Evolutionary conservation across 176 grass and related monocot species (phyloP).

Genomic region (Cenchrus purpureus): DNA sequence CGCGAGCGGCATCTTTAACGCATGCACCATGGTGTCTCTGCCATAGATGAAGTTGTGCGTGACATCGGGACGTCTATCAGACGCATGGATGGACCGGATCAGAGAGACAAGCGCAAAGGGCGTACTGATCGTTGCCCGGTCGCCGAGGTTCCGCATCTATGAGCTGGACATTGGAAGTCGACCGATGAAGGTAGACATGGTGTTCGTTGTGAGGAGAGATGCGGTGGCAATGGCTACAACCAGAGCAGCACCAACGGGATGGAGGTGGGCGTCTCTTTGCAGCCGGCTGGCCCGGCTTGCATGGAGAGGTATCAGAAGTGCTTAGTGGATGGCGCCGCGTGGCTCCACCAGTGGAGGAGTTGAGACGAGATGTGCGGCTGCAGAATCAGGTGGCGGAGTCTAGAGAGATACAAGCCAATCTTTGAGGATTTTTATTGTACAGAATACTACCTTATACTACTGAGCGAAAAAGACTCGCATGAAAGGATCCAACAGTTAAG

Average conservation of each 20-base stretch:
- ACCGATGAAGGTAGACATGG: background rate
- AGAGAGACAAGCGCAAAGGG: background rate
- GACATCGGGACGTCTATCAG: background rate
- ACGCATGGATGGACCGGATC: background rate
- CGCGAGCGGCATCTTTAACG: constrained; percentile 15
- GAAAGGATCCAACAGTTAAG: too few relatives aligned
- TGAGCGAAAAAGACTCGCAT: too few relatives aligned
- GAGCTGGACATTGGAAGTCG: constrained; percentile 28
- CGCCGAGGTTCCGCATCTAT: constrained; percentile 63
- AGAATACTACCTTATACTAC: too few relatives aligned
- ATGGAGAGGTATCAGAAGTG: constrained; percentile 47
- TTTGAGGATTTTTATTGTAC: too few relatives aligned
- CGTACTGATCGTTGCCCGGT: constrained; percentile 40
- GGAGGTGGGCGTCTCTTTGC: constrained; percentile 49
- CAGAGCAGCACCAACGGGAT: background rate
- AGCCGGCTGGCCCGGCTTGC: background rate
- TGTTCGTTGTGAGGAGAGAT: constrained; percentile 43
- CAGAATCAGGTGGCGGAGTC: too few relatives aligned
- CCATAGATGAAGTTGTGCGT: constrained; percentile 18
- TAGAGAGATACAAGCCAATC: too few relatives aligned
- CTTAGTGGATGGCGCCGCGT: constrained; percentile 18
- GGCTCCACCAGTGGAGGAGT: too few relatives aligned
- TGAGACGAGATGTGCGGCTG: too few relatives aligned
- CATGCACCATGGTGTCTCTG: constrained; percentile 7
- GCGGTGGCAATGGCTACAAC: constrained; percentile 47